A percentile compares a stretch with the other conserved stretches of the same genome.
phyloP scores from a whole-genome alignment of 257 asterid species.

The Salvia rosmarinus region DNA sequence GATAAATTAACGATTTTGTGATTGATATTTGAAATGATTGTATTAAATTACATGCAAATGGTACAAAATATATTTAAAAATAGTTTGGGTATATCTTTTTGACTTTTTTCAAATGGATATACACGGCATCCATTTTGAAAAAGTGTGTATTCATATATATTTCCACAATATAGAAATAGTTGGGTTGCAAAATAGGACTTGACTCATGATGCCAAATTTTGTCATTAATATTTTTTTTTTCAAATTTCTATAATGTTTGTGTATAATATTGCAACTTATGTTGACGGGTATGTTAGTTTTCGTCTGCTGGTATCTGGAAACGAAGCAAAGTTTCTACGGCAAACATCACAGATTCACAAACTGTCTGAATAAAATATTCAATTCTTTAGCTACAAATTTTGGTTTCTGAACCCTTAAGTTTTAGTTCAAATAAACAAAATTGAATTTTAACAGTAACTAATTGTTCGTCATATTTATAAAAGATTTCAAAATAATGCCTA shows the following conservation, averaged over 20 bases:
- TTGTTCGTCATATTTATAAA: background rate
- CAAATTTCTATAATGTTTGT: background rate
- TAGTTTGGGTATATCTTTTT: no score
- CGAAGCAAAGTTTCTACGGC: background rate
- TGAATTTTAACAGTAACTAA: background rate
- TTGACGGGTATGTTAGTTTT: constrained; percentile 17
- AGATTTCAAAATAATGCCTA: background rate
- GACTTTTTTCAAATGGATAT: no score
- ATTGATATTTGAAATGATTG: no score
- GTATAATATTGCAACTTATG: constrained; percentile 25
- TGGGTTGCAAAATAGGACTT: constrained; percentile 32
- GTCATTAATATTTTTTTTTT: background rate
- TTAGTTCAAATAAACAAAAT: background rate
- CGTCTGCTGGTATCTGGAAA: background rate
- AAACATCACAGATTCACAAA: background rate
- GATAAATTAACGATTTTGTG: no score
- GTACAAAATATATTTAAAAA: no score
- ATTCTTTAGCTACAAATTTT: background rate
- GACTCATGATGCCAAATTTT: constrained; percentile 20
- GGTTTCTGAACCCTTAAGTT: background rate
- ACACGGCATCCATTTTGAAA: no score
- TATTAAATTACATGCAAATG: no score
- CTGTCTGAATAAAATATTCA: no score
- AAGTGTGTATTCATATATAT: no score
- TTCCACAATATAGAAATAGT: constrained; percentile 13